Conservation (phyloP, 2,329 filamentous ascomycete genomes). For the Stachybotrys elegans region DNA sequence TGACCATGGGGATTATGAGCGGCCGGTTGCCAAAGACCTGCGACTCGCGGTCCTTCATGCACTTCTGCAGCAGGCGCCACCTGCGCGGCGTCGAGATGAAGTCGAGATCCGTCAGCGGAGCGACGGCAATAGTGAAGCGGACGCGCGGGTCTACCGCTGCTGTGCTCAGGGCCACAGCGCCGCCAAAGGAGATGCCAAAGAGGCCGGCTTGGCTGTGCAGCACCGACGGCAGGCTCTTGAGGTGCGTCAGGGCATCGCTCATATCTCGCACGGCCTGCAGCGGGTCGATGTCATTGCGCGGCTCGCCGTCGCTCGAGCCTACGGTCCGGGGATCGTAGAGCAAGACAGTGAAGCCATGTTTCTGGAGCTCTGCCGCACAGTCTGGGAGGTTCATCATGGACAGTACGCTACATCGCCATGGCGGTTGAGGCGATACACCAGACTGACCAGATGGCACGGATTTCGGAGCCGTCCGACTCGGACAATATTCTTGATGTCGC, state of each 20-base stretch:
- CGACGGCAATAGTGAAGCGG: constrained; percentile 16
- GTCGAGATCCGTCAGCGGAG: constrained; percentile 11
- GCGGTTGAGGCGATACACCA: too few relatives aligned
- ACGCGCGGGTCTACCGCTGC: constrained; percentile 21
- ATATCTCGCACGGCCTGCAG: constrained; percentile 24
- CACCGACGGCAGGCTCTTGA: too few relatives aligned
- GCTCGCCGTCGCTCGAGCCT: constrained; percentile 30
- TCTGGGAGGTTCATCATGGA: too few relatives aligned
- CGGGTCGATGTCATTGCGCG: constrained; percentile 32
- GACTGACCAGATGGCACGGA: too few relatives aligned
- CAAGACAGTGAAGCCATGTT: constrained; percentile 27
- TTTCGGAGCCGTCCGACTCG: too few relatives aligned
- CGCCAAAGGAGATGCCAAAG: constrained; percentile 24
- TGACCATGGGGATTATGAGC: constrained; percentile 29
- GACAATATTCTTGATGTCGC: neutral
- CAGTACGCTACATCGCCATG: too few relatives aligned
- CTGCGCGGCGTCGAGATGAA: too few relatives aligned
- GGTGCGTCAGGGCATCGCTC: constrained; percentile 29
- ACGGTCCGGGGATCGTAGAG: constrained; percentile 29
- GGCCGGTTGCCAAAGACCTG: constrained; percentile 31
- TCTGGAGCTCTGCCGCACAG: constrained; percentile 27
- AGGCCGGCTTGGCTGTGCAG: too few relatives aligned
- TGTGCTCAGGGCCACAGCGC: constrained; percentile 18
- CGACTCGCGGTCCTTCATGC: constrained; percentile 31
- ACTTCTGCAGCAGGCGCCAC: constrained; percentile 22